These are phyloP conservation scores for Suillus subaureus DNA, from an alignment of 768 basidiomycete species.

Conservation along the genomic window DNA sequence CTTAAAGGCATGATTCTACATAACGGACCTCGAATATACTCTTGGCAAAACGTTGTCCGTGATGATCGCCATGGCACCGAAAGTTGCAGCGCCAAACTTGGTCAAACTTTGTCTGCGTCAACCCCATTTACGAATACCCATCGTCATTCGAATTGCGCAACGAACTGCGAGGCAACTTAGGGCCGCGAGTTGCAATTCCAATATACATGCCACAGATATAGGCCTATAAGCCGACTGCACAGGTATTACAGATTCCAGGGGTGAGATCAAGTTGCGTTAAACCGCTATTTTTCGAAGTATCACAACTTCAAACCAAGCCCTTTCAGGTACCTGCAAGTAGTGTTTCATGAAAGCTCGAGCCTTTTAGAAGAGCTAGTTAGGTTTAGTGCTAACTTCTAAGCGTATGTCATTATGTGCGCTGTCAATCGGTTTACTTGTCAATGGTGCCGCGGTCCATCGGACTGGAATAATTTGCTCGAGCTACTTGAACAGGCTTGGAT, in stretches of 20 bases:
- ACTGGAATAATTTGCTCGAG: not conserved
- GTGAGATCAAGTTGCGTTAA: not conserved
- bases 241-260: not conserved
- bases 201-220: too few relatives aligned
- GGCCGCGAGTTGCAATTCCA: not conserved
- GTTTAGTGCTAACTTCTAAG: too few relatives aligned
- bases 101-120: not conserved
- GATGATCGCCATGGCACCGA: not conserved
- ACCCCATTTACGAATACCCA: not conserved
- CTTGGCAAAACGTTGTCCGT: too few relatives aligned
- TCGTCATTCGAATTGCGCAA: not conserved
- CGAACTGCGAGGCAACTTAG: not conserved
- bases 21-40: too few relatives aligned
- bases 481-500: not conserved
- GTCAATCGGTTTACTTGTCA: not conserved
- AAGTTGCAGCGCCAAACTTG: not conserved
- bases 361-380: not conserved
- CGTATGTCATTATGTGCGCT: not conserved
- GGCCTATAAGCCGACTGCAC: not conserved
- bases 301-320: too few relatives aligned
- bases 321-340: not conserved
- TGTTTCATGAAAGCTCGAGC: not conserved
- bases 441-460: conserved; percentile 5
- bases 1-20: too few relatives aligned
- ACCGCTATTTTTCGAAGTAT: not conserved